phyloP scores from a whole-genome alignment of 2,329 filamentous ascomycete species.

The Pseudogymnoascus sp. region DNA sequence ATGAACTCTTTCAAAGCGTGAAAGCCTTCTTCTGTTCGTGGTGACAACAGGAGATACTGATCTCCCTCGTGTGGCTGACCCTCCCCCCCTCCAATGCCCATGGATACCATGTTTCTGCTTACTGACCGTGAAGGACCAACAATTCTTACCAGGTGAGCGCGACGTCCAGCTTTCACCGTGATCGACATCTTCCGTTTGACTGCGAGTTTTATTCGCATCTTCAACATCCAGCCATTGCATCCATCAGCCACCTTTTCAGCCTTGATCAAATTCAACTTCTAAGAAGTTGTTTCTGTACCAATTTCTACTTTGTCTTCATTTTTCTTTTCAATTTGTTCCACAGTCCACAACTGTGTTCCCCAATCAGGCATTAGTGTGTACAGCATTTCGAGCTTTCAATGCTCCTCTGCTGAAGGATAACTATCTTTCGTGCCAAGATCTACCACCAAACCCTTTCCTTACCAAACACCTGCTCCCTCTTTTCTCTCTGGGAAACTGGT shows the following conservation, averaged over 20 bases:
- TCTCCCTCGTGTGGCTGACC: not conserved
- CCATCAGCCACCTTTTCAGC: not conserved
- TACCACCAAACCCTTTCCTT: conserved; percentile 8
- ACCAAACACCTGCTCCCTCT: conserved; percentile 10
- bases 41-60: conserved; percentile 8
- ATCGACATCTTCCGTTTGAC: not conserved
- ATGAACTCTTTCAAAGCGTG: conserved; percentile 18
- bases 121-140: conserved; percentile 5
- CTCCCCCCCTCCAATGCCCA: not conserved
- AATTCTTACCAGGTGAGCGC: not conserved
- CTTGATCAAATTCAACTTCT: not conserved
- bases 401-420: conserved; percentile 12
- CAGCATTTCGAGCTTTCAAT: conserved; percentile 11
- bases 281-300: not conserved
- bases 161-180: not conserved
- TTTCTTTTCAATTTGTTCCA: not conserved
- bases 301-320: not conserved
- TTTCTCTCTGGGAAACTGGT: conserved; percentile 5
- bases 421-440: conserved; percentile 11
- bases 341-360: conserved; percentile 4
- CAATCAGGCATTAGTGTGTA: conserved; percentile 12
- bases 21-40: conserved; percentile 4
- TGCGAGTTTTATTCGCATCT: not conserved
- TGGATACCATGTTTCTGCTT: not conserved
- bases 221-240: not conserved